Base-by-base conservation (phyloP, 148 eudicot genomes). In the Pouteria glomerata region DNA sequence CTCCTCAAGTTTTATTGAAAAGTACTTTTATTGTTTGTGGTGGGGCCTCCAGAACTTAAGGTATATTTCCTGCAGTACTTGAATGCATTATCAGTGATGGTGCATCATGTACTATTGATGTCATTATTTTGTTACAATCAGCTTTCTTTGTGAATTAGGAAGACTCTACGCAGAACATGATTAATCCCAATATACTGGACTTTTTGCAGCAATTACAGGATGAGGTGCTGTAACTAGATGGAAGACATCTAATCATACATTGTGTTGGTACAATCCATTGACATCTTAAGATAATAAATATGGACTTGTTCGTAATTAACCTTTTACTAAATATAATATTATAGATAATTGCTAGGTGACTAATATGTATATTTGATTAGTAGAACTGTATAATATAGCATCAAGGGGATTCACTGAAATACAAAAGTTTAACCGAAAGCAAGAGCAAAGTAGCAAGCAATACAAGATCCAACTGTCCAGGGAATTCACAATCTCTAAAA, bases 31-130 rank as follows among this genome's bases (percentile, higher is more conserved):
- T 74, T 95, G 99, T 77, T 78, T 95, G 61, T 92, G 99, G 97
- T 95, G 97, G 99, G 99, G 99, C 37, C 80, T 95, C 60, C 99
- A 92, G 77, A 85, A 92, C 71, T 72, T 95, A 69, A 95, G 97
- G 99, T 88, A 82, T 68, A 26, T 45, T 70, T 77, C n/a, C n/a
- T n/a, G n/a, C 39, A 52, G 24, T 27, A 57, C 18, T 42, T 18
- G 31, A n/a, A 60, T 4, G 6, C 8, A 50, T 10, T 13, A 35
- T 6, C 21, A 4, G 8, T 37, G 12, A 62, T 62, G 66, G 44
- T 16, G n/a, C n/a, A n/a, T n/a, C n/a, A n/a, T 21, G 27, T 37
- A n/a, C 6, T 62, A 0, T 62, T 62, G 37, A 62, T 62, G 47
- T 35, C 12, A 37, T 62, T 37, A 8, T 21, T 34, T 62, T n/a